Evolutionary conservation across 23 red algal genomes (phyloP), one percentile per base, ranked within the genome.

Genomic region (Gracilariopsis chorda): DNA sequence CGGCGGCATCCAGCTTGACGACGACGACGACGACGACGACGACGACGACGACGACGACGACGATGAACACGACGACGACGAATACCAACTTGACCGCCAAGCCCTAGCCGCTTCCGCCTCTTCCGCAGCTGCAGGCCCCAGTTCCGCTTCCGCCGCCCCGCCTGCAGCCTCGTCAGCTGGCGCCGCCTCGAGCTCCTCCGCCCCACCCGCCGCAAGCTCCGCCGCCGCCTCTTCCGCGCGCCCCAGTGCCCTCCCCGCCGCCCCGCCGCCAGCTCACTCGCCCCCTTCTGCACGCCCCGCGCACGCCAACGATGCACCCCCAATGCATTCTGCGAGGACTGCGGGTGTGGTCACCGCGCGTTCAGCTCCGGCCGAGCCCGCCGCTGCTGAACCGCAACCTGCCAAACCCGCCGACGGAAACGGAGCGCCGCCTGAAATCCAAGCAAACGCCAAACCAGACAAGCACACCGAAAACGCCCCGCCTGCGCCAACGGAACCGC

Each of bases 1-100:
- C 35, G 7, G n/a, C 21, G 7, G 55, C 19, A 37, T 12, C 11
- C 16, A 42, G 19, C n/a, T 3, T 1, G 63, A 70, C 27, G 52
- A 58, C 52, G 60, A 65, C 60, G 60, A 65, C 60, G 60, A 65
- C 60, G 60, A 65, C 23, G 60, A 65, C 60, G 60, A 65, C 60
- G 60, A 65, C 60, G 60, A 65, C 60, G 9, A 65, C 48, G 48
- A 51, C 10, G 48, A 51, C 48, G 48, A 51, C 48, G 55, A 59
- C 16, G 55, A 59, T 25, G 55, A 7, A 7, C n/a, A 59, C 55
- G 55, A 59, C 55, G 55, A 59, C 16, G 55, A 59, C 19, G 55
- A 7, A 7, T 59, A 27, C 16, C n/a, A 59, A 19, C 55, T 37
- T 13, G 34, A 70, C 43, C 63, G 63, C 34, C 32, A 42, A 2